Base-by-base conservation (phyloP, 139 green algal genomes). In the Closterium sp. region DNA sequence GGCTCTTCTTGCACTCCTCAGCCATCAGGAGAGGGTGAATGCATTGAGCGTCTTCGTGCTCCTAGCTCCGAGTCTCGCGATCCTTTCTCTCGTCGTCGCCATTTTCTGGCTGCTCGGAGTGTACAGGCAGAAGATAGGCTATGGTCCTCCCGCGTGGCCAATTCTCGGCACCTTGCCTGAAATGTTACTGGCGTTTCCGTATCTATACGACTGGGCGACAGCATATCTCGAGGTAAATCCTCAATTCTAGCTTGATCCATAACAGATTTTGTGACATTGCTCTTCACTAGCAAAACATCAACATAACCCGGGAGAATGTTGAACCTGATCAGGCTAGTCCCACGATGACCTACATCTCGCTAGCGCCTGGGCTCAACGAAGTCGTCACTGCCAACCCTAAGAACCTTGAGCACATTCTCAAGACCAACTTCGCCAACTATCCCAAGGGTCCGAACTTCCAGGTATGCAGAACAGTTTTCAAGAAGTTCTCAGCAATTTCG, bases 341-440 rank as follows among this genome's bases (percentile, higher is more conserved):
- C 85, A 87, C 85, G 10, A 87, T 87, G 85, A 87, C 85, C n/a
- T 87, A 87, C 85, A 30, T 30, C 85, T 87, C 85, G n/a, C 28
- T 31, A 31, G 89, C 32, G 42, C 29, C 38, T 70, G 34, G 89
- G 24, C 70, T 62, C 24, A 92, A n/a, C 9, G 70, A 42, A 30
- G 27, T 92, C 22, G 24, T 88, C 70, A 92, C 89, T 45, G 91
- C 92, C 24, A 87, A 95, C 90, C 89, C 89, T 21, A 24, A 29
- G 38, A 91, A 29, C 42, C 31, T 95, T 21, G 85, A 93, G 85
- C 88, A 93, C 92, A 32, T 95, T 24, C 90, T 93, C 27, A 93
- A 92, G 88, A 91, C 84, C 85, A 88, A 87, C 28, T 95, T 95
- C 28, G n/a, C 29, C 0, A 91, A 91, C 70, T 95, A 93, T 38